Percentiles rank a stretch among this genome's conserved stretches.
Conservation (phyloP, 495 filamentous ascomycete species). For the Rusavskia elegans region DNA sequence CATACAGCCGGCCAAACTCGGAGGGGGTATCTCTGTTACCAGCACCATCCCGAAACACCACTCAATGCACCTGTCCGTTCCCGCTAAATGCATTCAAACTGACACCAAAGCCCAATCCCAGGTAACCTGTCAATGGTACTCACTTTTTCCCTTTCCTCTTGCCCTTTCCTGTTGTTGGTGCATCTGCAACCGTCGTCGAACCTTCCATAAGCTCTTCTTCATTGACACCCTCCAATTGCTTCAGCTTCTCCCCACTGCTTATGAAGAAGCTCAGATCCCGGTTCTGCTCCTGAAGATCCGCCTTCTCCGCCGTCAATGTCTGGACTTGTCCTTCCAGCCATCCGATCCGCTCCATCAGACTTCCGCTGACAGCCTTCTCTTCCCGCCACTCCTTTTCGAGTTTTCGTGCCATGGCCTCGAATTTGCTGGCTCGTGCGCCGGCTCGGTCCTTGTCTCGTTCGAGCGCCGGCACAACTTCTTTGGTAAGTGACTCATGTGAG, state of each 20-base stretch:
- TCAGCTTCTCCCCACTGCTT: slow-evolving; percentile 63
- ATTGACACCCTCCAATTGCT: slow-evolving; percentile 45
- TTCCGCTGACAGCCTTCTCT: slow-evolving; percentile 70
- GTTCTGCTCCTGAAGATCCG: slow-evolving; percentile 65
- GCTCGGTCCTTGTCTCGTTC: slow-evolving; percentile 58
- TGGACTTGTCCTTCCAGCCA: slow-evolving; percentile 43
- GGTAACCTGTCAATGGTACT: slow-evolving; percentile 18
- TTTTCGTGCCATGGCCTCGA: slow-evolving; percentile 55
- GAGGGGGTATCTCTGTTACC: background rate
- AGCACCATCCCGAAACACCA: background rate
- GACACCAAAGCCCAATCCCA: background rate
- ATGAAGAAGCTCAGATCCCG: slow-evolving; percentile 87
- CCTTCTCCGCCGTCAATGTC: slow-evolving; percentile 37
- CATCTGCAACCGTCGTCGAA: slow-evolving; percentile 35
- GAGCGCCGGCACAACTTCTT: slow-evolving; percentile 44
- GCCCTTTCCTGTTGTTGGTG: slow-evolving; percentile 3
- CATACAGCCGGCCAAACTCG: background rate
- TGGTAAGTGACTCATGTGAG: slow-evolving; percentile 37
- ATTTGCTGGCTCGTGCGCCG: slow-evolving; percentile 49
- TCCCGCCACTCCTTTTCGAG: slow-evolving; percentile 69
- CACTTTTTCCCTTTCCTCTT: slow-evolving; percentile 36
- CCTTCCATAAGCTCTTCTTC: slow-evolving; percentile 39
- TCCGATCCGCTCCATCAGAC: slow-evolving; percentile 60
- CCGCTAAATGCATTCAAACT: background rate
- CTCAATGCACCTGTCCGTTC: background rate